Conservation (phyloP, 768 basidiomycete species). For the Melanogaster broomeanus region DNA sequence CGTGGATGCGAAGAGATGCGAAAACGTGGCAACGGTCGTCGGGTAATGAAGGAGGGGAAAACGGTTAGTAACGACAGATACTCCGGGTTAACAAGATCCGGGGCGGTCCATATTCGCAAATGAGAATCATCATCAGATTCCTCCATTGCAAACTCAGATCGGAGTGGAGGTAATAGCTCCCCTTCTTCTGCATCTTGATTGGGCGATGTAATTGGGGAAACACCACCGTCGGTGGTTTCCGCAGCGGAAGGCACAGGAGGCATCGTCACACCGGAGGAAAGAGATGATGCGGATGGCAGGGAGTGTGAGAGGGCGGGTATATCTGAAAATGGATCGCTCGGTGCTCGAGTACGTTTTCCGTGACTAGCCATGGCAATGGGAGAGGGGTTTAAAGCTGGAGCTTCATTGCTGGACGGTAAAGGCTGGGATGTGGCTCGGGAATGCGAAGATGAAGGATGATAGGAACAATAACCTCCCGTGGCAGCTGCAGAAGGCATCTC, state of each 20-base stretch:
- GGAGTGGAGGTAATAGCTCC: constrained; percentile 32
- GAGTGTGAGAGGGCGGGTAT: constrained; percentile 62
- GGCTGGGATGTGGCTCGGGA: constrained; percentile 60
- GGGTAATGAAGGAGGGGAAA: constrained; percentile 78
- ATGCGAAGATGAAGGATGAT: constrained; percentile 44
- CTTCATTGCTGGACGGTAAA: constrained; percentile 34
- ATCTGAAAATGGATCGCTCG: constrained; percentile 81
- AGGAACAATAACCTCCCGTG: constrained; percentile 35
- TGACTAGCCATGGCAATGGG: constrained; percentile 45
- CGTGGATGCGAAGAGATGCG: constrained; percentile 40
- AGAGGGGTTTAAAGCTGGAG: constrained; percentile 36
- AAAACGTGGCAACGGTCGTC: constrained; percentile 74
- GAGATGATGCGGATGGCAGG: constrained; percentile 54
- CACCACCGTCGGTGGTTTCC: constrained; percentile 42
- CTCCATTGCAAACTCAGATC: constrained; percentile 34
- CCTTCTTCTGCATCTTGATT: constrained; percentile 36
- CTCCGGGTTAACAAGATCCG: constrained; percentile 79
- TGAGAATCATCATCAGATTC: constrained; percentile 48
- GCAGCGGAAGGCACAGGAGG: constrained; percentile 33
- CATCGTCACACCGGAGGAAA: constrained; percentile 37
- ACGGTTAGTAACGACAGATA: constrained; percentile 63
- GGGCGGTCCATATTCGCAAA: constrained; percentile 79
- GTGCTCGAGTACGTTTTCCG: constrained; percentile 68
- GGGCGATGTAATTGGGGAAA: constrained; percentile 37
- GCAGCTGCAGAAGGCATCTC: constrained; percentile 48